Evolutionary conservation across 2,329 filamentous ascomycete species (phyloP).

Genomic region (Pestalotiopsis sp.): DNA sequence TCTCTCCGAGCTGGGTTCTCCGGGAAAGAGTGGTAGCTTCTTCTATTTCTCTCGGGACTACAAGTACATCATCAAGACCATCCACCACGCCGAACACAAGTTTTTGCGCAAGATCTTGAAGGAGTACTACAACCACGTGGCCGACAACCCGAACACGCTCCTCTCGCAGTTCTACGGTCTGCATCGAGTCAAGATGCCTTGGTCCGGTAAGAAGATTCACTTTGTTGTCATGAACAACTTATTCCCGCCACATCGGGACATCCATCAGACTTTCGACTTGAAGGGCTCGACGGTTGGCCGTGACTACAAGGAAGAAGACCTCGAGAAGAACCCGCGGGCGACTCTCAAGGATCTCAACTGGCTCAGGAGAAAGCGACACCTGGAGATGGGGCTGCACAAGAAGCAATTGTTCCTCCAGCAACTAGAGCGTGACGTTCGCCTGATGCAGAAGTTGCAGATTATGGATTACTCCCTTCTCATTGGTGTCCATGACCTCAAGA

Average conservation of each 20-base stretch:
- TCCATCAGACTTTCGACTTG: slow-evolving; percentile 94
- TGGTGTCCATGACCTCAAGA: slow-evolving; percentile 86
- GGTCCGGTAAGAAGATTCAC: slow-evolving; percentile 90
- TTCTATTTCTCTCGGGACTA: slow-evolving; percentile 99
- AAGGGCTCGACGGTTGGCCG: slow-evolving; percentile 95
- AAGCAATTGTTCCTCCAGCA: slow-evolving; percentile 88
- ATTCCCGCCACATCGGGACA: slow-evolving; percentile 95
- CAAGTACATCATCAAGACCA: slow-evolving; percentile 99
- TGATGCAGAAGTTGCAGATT: slow-evolving; percentile 87
- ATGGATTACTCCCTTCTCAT: slow-evolving; percentile 98
- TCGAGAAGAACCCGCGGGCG: slow-evolving; percentile 86
- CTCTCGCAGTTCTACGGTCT: slow-evolving; percentile 97
- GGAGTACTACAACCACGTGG: slow-evolving; percentile 93
- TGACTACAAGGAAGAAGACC: slow-evolving; percentile 85
- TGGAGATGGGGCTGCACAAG: slow-evolving; percentile 89
- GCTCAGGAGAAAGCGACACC: slow-evolving; percentile 79
- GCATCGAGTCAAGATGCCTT: slow-evolving; percentile 97
- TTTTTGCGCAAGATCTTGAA: slow-evolving; percentile 81
- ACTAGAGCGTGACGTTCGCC: slow-evolving; percentile 80
- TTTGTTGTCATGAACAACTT: slow-evolving; percentile 99
- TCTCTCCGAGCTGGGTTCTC: slow-evolving; percentile 92
- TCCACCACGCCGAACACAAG: slow-evolving; percentile 92
- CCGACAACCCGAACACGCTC: slow-evolving; percentile 91
- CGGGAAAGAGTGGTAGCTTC: slow-evolving; percentile 97
- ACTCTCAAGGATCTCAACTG: slow-evolving; percentile 98